phyloP scores from a whole-genome alignment of 345 rosid genomes.

The Microthlaspi erraticum region DNA sequence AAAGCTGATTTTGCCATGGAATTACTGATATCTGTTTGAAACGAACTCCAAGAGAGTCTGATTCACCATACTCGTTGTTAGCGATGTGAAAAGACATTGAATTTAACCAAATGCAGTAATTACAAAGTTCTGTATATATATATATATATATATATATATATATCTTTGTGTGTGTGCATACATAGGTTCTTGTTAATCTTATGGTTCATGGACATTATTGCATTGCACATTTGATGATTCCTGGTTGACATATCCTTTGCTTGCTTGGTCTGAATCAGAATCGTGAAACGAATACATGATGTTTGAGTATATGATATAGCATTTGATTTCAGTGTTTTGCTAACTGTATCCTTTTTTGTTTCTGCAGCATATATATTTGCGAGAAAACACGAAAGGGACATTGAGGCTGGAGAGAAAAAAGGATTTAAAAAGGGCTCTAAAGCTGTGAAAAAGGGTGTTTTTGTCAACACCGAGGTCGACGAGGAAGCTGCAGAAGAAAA shows the following conservation, averaged over 20 bases:
- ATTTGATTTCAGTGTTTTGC: slow-evolving; percentile 24
- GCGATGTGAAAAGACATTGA: not conserved
- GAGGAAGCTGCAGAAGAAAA: slow-evolving; percentile 42
- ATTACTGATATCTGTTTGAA: slow-evolving; percentile 5
- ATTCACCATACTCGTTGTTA: not conserved
- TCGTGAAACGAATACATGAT: not conserved
- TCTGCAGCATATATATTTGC: slow-evolving; percentile 74
- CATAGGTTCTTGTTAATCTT: not conserved
- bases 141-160: too few species aligned
- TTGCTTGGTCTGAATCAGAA: slow-evolving; percentile 9
- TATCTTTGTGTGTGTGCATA: not conserved
- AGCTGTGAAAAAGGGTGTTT: slow-evolving; percentile 42
- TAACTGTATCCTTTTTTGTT: slow-evolving; percentile 11
- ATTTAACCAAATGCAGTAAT: not conserved
- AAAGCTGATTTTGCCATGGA: not conserved
- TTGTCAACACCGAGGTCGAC: slow-evolving; percentile 31
- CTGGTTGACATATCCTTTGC: not conserved
- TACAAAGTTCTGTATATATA: too few species aligned
- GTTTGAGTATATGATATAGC: slow-evolving; percentile 20
- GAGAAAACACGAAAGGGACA: slow-evolving; percentile 52
- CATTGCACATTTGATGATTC: not conserved
- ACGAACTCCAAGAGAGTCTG: not conserved
- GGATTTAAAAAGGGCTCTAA: slow-evolving; percentile 36
- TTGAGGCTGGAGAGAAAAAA: slow-evolving; percentile 28
- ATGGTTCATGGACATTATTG: slow-evolving; percentile 11